These are phyloP conservation scores for Passalora sequoiae DNA, from an alignment of 2,329 filamentous ascomycete genomes.

Conservation along the genomic window DNA sequence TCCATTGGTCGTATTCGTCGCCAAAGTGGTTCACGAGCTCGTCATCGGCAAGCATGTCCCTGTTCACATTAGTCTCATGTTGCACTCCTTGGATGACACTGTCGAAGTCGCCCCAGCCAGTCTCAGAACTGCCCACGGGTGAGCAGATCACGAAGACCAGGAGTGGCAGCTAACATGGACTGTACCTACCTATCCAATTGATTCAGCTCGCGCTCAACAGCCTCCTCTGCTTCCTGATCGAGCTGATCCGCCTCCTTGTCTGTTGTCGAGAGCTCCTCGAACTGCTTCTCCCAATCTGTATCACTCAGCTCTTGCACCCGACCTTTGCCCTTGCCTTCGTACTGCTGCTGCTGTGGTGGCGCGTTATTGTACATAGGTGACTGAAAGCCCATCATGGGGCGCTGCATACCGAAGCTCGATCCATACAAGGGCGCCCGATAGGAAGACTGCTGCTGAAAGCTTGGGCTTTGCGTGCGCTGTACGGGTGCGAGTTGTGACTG, in stretches of 20 bases:
- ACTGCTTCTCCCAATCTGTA: slow-evolving; percentile 91
- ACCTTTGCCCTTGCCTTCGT: slow-evolving; percentile 75
- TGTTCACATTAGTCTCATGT: slow-evolving; percentile 61
- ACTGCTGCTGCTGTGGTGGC: slow-evolving; percentile 36
- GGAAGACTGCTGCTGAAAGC: slow-evolving; percentile 36
- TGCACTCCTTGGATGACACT: slow-evolving; percentile 80
- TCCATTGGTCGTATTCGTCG: slow-evolving; percentile 71
- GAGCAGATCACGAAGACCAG: slow-evolving; percentile 12
- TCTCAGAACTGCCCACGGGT: slow-evolving; percentile 51
- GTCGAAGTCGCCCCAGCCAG: slow-evolving; percentile 82
- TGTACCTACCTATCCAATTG: slow-evolving; percentile 76
- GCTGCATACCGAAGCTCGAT: slow-evolving; percentile 49
- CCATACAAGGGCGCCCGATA: slow-evolving; percentile 56
- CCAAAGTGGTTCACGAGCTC: slow-evolving; percentile 59
- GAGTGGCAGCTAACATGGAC: neutral
- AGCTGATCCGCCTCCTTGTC: slow-evolving; percentile 50
- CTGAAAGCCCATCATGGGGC: slow-evolving; percentile 27
- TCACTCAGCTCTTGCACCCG: slow-evolving; percentile 87
- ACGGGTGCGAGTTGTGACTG: slow-evolving; percentile 59
- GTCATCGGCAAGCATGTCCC: slow-evolving; percentile 63
- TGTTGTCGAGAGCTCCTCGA: slow-evolving; percentile 75
- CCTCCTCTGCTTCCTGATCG: slow-evolving; percentile 62
- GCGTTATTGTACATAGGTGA: slow-evolving; percentile 40
- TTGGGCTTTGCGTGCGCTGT: slow-evolving; percentile 58
- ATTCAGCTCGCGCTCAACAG: slow-evolving; percentile 81